These are phyloP conservation scores for Secale cereale DNA, from an alignment of 176 grass and related monocot genomes.

Conservation along the genomic window DNA sequence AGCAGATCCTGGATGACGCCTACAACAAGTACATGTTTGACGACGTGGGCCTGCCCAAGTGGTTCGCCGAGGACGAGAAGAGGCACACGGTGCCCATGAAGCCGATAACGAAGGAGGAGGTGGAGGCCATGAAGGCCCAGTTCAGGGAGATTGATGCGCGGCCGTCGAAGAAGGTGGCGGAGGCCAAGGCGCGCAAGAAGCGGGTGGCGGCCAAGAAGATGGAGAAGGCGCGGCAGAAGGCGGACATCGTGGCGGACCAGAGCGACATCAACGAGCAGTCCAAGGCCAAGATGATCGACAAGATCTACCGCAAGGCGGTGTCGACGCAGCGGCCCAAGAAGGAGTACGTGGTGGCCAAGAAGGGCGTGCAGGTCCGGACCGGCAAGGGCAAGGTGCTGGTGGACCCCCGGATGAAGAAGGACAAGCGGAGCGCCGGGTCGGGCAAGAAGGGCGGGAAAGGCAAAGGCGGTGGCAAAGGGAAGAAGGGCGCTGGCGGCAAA, in stretches of 20 bases:
- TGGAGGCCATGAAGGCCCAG: slow-evolving; percentile 79
- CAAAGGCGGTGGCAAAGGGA: slow-evolving; percentile 49
- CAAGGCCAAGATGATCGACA: slow-evolving; percentile 91
- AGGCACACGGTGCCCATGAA: slow-evolving; percentile 60
- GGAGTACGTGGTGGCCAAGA: slow-evolving; percentile 95
- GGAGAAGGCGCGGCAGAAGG: slow-evolving; percentile 80
- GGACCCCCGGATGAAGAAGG: slow-evolving; percentile 91
- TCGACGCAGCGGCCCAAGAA: slow-evolving; percentile 72
- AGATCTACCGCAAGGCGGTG: slow-evolving; percentile 76
- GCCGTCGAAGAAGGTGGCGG: slow-evolving; percentile 84
- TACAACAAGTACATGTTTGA: slow-evolving; percentile 96
- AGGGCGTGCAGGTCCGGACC: slow-evolving; percentile 52
- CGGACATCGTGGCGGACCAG: slow-evolving; percentile 72
- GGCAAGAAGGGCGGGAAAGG: slow-evolving; percentile 50
- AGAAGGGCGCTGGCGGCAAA: slow-evolving; percentile 17
- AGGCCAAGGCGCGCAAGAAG: slow-evolving; percentile 97
- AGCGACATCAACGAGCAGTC: slow-evolving; percentile 72
- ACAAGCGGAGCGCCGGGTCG: slow-evolving; percentile 47
- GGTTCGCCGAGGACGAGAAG: slow-evolving; percentile 91
- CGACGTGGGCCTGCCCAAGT: slow-evolving; percentile 73
- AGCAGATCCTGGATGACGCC: slow-evolving; percentile 89
- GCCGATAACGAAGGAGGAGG: slow-evolving; percentile 78
- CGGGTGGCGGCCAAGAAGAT: slow-evolving; percentile 57
- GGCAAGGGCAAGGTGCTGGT: slow-evolving; percentile 89
- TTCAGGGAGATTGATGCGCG: slow-evolving; percentile 91